Evolutionary conservation across 148 eudicot species (phyloP).

Genomic region (Polygonum maritimum): DNA sequence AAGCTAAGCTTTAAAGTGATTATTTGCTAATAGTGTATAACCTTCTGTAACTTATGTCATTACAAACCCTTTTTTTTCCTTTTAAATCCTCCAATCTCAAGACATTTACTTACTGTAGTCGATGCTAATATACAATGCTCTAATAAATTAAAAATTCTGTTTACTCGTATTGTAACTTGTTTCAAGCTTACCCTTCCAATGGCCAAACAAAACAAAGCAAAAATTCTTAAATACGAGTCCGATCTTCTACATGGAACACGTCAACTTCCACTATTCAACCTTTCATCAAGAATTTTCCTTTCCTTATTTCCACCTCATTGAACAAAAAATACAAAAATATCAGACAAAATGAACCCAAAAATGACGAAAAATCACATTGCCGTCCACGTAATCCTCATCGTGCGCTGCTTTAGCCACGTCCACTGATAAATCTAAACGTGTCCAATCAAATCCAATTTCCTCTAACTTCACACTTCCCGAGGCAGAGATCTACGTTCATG

Average conservation of each 20-base stretch:
- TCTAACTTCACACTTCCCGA: neutral
- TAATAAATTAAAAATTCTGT: no score
- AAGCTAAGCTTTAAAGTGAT: neutral
- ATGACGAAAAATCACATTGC: neutral
- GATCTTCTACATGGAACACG: neutral
- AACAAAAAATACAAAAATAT: neutral
- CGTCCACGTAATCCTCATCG: neutral
- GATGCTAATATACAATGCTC: no score
- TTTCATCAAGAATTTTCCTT: neutral
- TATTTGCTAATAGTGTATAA: no score
- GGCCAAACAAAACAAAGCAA: no score
- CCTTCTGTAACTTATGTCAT: no score
- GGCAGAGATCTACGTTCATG: neutral
- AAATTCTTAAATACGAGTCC: neutral
- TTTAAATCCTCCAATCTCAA: no score
- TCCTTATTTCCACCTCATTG: neutral
- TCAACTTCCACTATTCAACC: neutral
- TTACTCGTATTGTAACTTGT: no score
- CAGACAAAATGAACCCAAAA: neutral
- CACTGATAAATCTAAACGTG: neutral
- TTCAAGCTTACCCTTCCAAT: no score
- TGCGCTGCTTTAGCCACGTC: neutral
- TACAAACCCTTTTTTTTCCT: no score
- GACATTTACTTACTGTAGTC: no score
- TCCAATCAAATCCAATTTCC: neutral